Evolutionary conservation across 2,329 filamentous ascomycete genomes (phyloP).

Genomic region (Gaeumannomyces sp.): DNA sequence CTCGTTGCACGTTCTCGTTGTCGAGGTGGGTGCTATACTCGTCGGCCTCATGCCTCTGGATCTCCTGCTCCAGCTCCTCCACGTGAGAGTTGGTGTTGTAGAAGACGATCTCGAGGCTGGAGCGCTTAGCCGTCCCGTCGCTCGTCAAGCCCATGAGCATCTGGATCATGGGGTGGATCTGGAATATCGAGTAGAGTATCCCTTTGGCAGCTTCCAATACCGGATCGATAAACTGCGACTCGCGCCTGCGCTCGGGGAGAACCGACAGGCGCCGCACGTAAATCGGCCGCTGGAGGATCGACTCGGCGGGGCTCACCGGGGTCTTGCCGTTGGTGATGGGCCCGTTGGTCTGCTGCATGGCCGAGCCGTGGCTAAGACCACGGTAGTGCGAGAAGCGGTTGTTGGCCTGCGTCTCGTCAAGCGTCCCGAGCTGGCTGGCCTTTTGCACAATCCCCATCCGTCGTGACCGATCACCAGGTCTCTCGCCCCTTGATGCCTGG

Average conservation of each 20-base stretch:
- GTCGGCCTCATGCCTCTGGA: conserved; percentile 54
- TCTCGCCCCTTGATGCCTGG: conserved; percentile 40
- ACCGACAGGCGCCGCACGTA: conserved; percentile 59
- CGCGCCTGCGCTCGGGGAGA: conserved; percentile 55
- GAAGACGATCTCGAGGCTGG: conserved; percentile 60
- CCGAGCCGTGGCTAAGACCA: conserved; percentile 62
- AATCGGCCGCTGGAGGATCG: conserved; percentile 50
- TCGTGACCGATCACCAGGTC: conserved; percentile 36
- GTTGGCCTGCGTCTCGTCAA: conserved; percentile 56
- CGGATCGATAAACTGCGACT: conserved; percentile 55
- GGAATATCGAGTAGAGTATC: conserved; percentile 60
- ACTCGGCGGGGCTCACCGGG: conserved; percentile 55
- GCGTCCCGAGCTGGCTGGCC: conserved; percentile 52
- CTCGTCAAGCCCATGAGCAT: conserved; percentile 56
- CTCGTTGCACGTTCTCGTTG: conserved; percentile 58
- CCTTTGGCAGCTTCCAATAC: conserved; percentile 60
- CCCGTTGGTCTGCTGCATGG: conserved; percentile 50
- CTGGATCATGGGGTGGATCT: conserved; percentile 63
- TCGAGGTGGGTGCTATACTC: conserved; percentile 42
- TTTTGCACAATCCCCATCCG: conserved; percentile 61
- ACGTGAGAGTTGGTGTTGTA: conserved; percentile 63
- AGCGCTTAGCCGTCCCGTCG: conserved; percentile 54
- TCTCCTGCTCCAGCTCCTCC: conserved; percentile 58
- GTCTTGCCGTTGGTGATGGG: conserved; percentile 34
- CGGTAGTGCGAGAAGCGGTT: conserved; percentile 63